These are phyloP conservation scores for Entonaema liquescens DNA, from an alignment of 495 filamentous ascomycete species.

Conservation along the genomic window DNA sequence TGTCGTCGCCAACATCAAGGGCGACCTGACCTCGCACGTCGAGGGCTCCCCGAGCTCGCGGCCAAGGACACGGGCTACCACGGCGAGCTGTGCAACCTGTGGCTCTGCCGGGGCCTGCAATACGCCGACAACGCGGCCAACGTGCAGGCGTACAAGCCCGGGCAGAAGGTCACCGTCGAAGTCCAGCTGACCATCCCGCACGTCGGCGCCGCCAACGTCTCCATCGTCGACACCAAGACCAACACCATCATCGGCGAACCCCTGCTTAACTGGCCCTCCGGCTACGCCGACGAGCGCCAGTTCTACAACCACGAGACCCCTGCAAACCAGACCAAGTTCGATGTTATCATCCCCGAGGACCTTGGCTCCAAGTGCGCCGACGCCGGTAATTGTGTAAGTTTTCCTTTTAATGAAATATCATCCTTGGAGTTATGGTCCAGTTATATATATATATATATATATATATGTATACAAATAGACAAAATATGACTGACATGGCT, in stretches of 20 bases:
- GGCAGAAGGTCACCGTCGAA: conserved; percentile 66
- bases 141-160: conserved; percentile 67
- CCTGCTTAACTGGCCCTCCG: conserved; percentile 63
- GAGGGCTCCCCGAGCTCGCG: conserved; percentile 70
- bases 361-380: conserved; percentile 64
- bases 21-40: conserved; percentile 73
- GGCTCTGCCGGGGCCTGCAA: conserved; percentile 76
- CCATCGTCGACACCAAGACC: conserved; percentile 69
- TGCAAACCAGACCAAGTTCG: conserved; percentile 68
- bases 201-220: conserved; percentile 73
- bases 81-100: conserved; percentile 67
- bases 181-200: conserved; percentile 65
- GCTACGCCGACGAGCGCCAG: conserved; percentile 52
- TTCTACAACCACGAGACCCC: conserved; percentile 66
- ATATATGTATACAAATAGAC: too few species aligned
- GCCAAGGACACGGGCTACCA: conserved; percentile 66
- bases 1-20: conserved; percentile 65
- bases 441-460: too few species aligned
- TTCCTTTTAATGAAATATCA: background rate
- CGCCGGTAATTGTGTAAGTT: conserved; percentile 67
- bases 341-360: conserved; percentile 68
- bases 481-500: background rate
- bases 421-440: background rate
- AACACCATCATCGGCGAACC: conserved; percentile 65
- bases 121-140: conserved; percentile 75